Percentiles rank a stretch among this genome's conserved stretches.
Conservation (phyloP, 768 basidiomycete species). For the Strobilomyces confusus region DNA sequence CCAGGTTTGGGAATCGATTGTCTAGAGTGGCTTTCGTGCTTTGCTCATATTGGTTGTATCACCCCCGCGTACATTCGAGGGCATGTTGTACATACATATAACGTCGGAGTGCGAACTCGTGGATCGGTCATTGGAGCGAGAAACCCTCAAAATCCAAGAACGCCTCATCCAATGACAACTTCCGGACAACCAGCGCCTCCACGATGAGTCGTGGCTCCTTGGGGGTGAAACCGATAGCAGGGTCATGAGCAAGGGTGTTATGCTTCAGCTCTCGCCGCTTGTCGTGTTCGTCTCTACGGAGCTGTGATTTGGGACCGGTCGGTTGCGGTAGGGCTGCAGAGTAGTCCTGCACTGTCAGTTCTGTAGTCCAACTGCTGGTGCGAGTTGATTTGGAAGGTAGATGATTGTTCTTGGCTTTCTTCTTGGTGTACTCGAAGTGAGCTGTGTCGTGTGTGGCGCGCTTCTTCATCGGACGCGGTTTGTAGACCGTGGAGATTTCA, state of each 20-base stretch:
- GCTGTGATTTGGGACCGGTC: conserved; percentile 31
- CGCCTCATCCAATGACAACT: conserved; percentile 70
- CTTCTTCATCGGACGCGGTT: conserved; percentile 62
- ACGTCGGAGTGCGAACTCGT: too few relatives aligned
- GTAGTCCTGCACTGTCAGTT: not conserved
- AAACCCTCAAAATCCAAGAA: conserved; percentile 75
- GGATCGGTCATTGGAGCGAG: conserved; percentile 24
- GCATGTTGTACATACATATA: not conserved
- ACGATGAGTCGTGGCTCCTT: conserved; percentile 63
- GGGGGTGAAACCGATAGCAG: not conserved
- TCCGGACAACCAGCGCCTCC: conserved; percentile 75
- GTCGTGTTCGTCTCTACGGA: conserved; percentile 47
- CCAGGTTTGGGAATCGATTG: conserved; percentile 29
- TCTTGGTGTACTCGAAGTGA: conserved; percentile 9
- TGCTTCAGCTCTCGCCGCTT: conserved; percentile 47
- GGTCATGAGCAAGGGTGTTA: conserved; percentile 17
- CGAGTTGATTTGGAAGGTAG: conserved; percentile 5
- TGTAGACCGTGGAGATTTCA: conserved; percentile 69
- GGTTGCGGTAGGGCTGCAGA: not conserved
- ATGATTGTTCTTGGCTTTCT: conserved; percentile 28
- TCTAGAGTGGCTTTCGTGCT: not conserved
- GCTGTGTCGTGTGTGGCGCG: conserved; percentile 28
- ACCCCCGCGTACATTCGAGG: not conserved
- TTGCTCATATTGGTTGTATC: too few relatives aligned
- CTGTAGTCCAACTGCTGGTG: not conserved